These are phyloP conservation scores for Crataegus laevigata DNA, from an alignment of 306 rosid genomes.

Conservation along the genomic window DNA sequence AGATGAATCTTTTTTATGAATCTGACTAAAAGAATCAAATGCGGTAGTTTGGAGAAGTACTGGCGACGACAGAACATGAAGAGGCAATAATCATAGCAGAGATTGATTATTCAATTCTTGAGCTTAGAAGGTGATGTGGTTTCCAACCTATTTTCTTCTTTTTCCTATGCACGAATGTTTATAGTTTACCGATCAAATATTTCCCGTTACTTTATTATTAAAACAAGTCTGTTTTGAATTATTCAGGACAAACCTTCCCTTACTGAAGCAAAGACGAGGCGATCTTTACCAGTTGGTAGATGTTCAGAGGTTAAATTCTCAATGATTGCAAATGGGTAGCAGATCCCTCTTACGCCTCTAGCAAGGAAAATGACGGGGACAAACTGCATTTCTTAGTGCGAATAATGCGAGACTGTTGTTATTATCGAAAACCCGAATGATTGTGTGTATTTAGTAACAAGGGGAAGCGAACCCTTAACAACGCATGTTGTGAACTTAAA, in stretches of 20 bases:
- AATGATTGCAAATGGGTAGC: conserved; percentile 15
- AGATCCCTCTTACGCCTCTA: not conserved
- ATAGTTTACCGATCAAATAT: not conserved
- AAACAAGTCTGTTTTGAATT: conserved; percentile 14
- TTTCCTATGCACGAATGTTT: not conserved
- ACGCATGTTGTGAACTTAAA: not conserved
- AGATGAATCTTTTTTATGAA: not conserved
- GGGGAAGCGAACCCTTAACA: not conserved
- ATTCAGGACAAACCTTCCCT: conserved; percentile 72
- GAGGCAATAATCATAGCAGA: conserved; percentile 75
- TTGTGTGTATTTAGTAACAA: not conserved
- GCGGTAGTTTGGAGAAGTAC: conserved; percentile 80
- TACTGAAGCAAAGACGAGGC: conserved; percentile 81
- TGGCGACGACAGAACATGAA: conserved; percentile 92
- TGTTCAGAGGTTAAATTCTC: conserved; percentile 62
- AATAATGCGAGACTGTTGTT: not conserved
- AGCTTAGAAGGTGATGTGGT: conserved; percentile 54
- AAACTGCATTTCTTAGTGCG: not conserved
- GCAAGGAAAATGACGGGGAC: not conserved
- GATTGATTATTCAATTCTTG: conserved; percentile 68
- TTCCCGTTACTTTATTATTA: not conserved
- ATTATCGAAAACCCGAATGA: not conserved
- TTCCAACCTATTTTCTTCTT: conserved; percentile 5
- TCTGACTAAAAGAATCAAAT: conserved; percentile 16
- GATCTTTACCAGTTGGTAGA: conserved; percentile 96